phyloP scores from a whole-genome alignment of 2,329 filamentous ascomycete genomes.

The Sphaerulina musiva region DNA sequence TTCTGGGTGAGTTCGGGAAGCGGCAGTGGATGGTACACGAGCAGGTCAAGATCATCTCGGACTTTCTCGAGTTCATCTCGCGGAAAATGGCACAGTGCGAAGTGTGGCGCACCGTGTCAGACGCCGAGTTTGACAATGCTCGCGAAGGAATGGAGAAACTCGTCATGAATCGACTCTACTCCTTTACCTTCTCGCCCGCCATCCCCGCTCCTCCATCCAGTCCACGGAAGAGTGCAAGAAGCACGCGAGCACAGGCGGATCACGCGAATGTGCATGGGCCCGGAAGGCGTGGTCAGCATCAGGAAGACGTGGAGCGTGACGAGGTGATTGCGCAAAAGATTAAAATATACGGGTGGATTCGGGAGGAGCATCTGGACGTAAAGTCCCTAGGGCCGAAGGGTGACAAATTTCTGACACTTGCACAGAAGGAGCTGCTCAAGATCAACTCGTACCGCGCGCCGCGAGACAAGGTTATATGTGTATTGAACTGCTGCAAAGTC shows the following conservation, averaged over 20 bases:
- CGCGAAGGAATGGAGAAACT: conserved; percentile 99
- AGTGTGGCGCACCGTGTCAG: conserved; percentile 90
- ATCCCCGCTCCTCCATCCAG: conserved; percentile 73
- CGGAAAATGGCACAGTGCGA: conserved; percentile 98
- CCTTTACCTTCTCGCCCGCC: conserved; percentile 90
- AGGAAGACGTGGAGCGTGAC: conserved; percentile 94
- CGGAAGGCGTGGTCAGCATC: conserved; percentile 87
- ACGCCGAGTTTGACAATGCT: conserved; percentile 96
- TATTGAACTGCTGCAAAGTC: conserved; percentile 97
- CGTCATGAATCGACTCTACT: conserved; percentile 95
- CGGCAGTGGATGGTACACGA: conserved; percentile 99
- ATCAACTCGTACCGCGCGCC: conserved; percentile 97
- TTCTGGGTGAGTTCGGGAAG: conserved; percentile 89
- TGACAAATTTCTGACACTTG: conserved; percentile 76
- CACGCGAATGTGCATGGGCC: conserved; percentile 53
- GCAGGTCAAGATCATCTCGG: conserved; percentile 96
- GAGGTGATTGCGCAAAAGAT: conserved; percentile 96
- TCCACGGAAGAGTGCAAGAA: conserved; percentile 61
- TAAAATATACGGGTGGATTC: conserved; percentile 91
- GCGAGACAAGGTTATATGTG: conserved; percentile 95
- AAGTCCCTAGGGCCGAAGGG: conserved; percentile 77
- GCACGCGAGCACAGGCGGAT: conserved; percentile 40
- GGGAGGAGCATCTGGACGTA: conserved; percentile 89
- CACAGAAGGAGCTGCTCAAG: conserved; percentile 90
- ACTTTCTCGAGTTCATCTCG: conserved; percentile 92